Evolutionary conservation across 1,139 yeast species (phyloP).

Genomic region (Candida gigantensis): DNA sequence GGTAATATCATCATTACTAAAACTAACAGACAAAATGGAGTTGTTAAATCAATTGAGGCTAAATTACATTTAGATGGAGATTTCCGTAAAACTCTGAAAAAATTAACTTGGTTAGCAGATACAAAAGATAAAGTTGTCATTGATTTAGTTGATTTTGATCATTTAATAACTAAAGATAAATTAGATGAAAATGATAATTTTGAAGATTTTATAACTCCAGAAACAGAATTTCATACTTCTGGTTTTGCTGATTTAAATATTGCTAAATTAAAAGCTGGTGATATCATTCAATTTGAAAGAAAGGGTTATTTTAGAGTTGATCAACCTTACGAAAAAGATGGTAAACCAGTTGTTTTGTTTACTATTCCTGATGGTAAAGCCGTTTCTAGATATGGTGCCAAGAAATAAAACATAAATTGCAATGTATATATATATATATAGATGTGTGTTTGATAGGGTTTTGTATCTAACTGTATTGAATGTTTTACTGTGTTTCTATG

Average conservation of each 20-base stretch:
- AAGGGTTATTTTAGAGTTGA: conserved; percentile 95
- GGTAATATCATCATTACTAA: conserved; percentile 87
- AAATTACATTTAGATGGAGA: conserved; percentile 93
- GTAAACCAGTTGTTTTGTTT: conserved; percentile 74
- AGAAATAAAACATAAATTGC: conserved; percentile 23
- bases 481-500: no score
- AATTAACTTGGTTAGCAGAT: conserved; percentile 93
- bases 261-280: conserved; percentile 75
- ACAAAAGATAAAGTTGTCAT: conserved; percentile 69
- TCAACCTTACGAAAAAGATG: conserved; percentile 54
- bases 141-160: conserved; percentile 90
- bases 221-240: conserved; percentile 78
- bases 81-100: conserved; percentile 94
- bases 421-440: conserved; percentile 3
- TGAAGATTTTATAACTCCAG: conserved; percentile 87
- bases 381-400: conserved; percentile 78
- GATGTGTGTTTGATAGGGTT: neutral
- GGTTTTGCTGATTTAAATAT: conserved; percentile 86
- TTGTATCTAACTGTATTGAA: conserved; percentile 9
- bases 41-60: conserved; percentile 68
- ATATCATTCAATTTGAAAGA: conserved; percentile 92
- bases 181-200: conserved; percentile 93
- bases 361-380: conserved; percentile 97
- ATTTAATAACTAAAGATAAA: conserved; percentile 92
- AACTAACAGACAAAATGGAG: conserved; percentile 60